phyloP scores from a whole-genome alignment of 129 eudicot species.

The Erigeron canadensis region DNA sequence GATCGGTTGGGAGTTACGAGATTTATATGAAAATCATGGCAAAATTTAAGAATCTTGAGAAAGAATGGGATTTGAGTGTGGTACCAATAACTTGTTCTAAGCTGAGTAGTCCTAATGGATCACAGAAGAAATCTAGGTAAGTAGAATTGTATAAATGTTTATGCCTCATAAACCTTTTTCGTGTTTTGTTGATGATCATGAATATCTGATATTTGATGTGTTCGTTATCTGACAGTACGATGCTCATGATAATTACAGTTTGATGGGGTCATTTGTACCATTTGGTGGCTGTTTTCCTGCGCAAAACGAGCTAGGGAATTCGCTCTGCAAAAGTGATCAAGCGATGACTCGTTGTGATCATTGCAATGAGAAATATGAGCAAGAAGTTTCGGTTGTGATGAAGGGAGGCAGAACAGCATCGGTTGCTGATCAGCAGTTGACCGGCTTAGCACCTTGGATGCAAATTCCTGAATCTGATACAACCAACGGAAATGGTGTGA shows the following conservation, averaged over 20 bases:
- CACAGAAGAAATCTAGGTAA: slow-evolving; percentile 57
- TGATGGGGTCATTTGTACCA: slow-evolving; percentile 97
- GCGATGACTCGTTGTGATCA: slow-evolving; percentile 46
- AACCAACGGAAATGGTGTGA: slow-evolving; percentile 32
- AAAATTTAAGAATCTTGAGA: slow-evolving; percentile 52
- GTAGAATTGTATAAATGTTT: neutral
- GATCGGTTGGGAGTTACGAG: slow-evolving; percentile 50
- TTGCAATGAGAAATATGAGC: slow-evolving; percentile 75
- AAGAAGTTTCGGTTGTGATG: slow-evolving; percentile 50
- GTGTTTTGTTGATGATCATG: neutral
- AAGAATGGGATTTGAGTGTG: slow-evolving; percentile 70
- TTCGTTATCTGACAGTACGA: slow-evolving; percentile 53
- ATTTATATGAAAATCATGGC: slow-evolving; percentile 44
- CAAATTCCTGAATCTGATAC: slow-evolving; percentile 45
- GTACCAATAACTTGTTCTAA: slow-evolving; percentile 61
- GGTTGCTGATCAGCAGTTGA: slow-evolving; percentile 45
- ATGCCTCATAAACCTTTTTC: too few relatives aligned
- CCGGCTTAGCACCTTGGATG: slow-evolving; percentile 61
- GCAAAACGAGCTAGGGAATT: slow-evolving; percentile 47
- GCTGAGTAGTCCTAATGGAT: slow-evolving; percentile 33
- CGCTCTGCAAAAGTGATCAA: slow-evolving; percentile 32
- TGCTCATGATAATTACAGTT: slow-evolving; percentile 70
- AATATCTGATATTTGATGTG: slow-evolving; percentile 23
- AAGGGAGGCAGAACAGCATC: slow-evolving; percentile 49
- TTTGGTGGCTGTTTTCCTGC: slow-evolving; percentile 87